Base-by-base conservation (phyloP, 148 eudicot genomes). In the Camellia lanceoleosa region DNA sequence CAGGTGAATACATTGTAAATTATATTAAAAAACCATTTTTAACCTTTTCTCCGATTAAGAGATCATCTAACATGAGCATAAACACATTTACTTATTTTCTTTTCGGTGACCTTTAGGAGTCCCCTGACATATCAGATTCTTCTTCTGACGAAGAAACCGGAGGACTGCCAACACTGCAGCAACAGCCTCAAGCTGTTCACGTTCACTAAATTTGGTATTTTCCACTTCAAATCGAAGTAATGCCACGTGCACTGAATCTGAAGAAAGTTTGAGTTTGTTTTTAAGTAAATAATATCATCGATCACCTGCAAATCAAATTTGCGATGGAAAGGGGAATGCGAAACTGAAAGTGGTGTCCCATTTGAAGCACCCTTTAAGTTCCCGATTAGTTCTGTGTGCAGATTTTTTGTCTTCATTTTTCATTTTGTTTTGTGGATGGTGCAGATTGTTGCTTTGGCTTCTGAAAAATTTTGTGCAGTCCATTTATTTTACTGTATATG, bases 91-190 rank as follows among this genome's bases (percentile, higher is more conserved):
- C 52, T 49, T 49, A 49, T 49, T 49, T 49, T 47, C 43, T 60
- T 66, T 74, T 63, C 9, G 16, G 64, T 68, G 11, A 23, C 3
- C 30, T 62, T 60, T 77, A 78, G 79, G 76, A 60, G 78, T 78
- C 82, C 60, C 47, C 80, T n/a, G 79, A 71, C 43, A 8, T 71
- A 68, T 83, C 87, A 7, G 47, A 79, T 42, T 12, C 73, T 42
- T 43, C 88, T 60, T 67, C 88, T 12, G 88, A 86, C 10, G 90
- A 80, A 66, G 88, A 84, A 88, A 73, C 70, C 46, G 74, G 78
- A 49, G 74, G 78, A 49, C 61, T 73, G 10, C 72, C 74, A 64
- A 47, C 81, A 5, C 41, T 12, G n/a, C 82, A 56, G 54, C 59
- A 47, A 43, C 81, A 59, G 6, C 70, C 52, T n/a, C 62, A 41